Conservation (phyloP, 106 monocot species). For the Allium sativum region DNA sequence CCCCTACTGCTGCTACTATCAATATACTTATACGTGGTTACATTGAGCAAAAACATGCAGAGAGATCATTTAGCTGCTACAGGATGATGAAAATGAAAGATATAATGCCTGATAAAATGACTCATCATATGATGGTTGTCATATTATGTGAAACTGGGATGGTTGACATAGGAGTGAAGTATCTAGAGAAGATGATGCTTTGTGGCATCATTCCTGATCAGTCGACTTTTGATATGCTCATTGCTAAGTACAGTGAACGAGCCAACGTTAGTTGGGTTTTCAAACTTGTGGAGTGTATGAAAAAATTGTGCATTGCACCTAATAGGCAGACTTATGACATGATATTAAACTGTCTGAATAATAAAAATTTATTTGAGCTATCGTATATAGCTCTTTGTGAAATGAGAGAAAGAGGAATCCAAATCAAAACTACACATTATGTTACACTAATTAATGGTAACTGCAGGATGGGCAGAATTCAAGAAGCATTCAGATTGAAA, state of each 20-base stretch:
- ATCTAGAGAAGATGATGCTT: constrained; percentile 67
- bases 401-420: constrained; percentile 56
- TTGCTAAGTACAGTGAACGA: constrained; percentile 38
- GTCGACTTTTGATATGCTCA: constrained; percentile 58
- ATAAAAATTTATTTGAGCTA: constrained; percentile 41
- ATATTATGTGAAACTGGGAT: constrained; percentile 52
- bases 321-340: constrained; percentile 44
- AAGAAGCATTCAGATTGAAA: constrained; percentile 60
- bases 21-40: constrained; percentile 68
- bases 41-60: constrained; percentile 29
- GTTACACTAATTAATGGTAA: constrained; percentile 77
- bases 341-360: constrained; percentile 61
- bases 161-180: constrained; percentile 57
- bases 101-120: constrained; percentile 41
- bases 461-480: constrained; percentile 59
- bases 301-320: constrained; percentile 34
- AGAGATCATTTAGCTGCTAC: constrained; percentile 41
- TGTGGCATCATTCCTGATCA: constrained; percentile 45
- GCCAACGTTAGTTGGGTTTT: constrained; percentile 29
- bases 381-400: constrained; percentile 51
- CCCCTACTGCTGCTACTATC: constrained; percentile 48
- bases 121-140: constrained; percentile 56
- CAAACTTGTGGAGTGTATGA: constrained; percentile 54
- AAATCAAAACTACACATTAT: constrained; percentile 57
- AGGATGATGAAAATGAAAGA: constrained; percentile 38